A percentile compares a stretch with the other conserved stretches of the same genome.
Evolutionary conservation across 2,329 filamentous ascomycete species (phyloP).

Genomic region (Microthyrium microscopicum): DNA sequence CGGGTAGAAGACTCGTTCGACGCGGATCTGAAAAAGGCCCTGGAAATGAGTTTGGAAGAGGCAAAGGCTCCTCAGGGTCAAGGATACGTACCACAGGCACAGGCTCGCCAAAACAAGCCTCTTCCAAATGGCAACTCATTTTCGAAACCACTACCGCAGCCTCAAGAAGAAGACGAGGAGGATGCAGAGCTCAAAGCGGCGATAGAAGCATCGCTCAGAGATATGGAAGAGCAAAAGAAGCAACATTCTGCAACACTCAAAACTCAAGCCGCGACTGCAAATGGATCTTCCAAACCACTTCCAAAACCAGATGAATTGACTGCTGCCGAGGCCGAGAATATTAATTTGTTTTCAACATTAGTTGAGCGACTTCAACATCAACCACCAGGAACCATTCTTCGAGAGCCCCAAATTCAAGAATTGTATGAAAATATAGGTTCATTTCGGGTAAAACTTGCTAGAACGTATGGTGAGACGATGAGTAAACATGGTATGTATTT

Average conservation of each 20-base stretch:
- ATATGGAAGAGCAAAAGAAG: slow-evolving; percentile 98
- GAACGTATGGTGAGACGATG: slow-evolving; percentile 97
- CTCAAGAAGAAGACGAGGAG: slow-evolving; percentile 52
- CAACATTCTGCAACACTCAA: slow-evolving; percentile 72
- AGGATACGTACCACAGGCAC: slow-evolving; percentile 54
- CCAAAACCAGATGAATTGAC: slow-evolving; percentile 82
- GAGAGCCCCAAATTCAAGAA: slow-evolving; percentile 95
- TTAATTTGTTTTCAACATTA: slow-evolving; percentile 84
- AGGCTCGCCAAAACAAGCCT: slow-evolving; percentile 24
- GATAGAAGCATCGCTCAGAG: slow-evolving; percentile 82
- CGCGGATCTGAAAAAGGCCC: slow-evolving; percentile 79
- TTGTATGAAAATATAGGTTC: slow-evolving; percentile 95
- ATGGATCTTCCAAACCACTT: slow-evolving; percentile 46
- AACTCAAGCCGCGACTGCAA: slow-evolving; percentile 48
- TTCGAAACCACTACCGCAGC: slow-evolving; percentile 23
- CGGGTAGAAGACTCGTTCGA: slow-evolving; percentile 84
- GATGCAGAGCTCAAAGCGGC: slow-evolving; percentile 88
- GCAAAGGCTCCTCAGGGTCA: slow-evolving; percentile 53
- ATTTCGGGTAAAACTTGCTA: slow-evolving; percentile 77
- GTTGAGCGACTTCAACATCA: slow-evolving; percentile 92
- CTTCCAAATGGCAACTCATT: slow-evolving; percentile 18
- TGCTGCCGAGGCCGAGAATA: slow-evolving; percentile 88
- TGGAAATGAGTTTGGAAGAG: slow-evolving; percentile 96
- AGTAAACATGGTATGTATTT: slow-evolving; percentile 74
- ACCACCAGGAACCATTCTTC: slow-evolving; percentile 84